phyloP scores from a whole-genome alignment of 192 early-diverging fungal genomes.

The Mortierella alpina region DNA sequence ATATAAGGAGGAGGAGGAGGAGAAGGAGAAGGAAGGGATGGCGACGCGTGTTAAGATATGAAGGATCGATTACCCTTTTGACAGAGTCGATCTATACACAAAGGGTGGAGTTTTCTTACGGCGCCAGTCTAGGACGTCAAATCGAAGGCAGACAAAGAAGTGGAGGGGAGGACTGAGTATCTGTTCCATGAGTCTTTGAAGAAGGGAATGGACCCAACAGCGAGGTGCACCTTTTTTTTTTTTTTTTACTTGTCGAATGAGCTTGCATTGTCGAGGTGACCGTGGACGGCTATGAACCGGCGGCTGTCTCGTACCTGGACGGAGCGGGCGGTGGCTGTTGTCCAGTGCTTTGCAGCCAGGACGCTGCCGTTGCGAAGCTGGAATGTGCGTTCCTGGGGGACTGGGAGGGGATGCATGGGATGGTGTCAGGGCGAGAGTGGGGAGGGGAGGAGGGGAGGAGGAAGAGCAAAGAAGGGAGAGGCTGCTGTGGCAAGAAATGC shows the following conservation, averaged over 20 bases:
- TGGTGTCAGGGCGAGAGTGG: background rate
- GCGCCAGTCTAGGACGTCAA: background rate
- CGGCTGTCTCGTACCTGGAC: constrained; percentile 1
- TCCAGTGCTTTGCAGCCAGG: constrained; percentile 23
- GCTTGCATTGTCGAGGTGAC: constrained; percentile 20
- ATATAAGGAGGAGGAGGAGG: too few relatives aligned
- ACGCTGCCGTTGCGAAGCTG: constrained; percentile 24
- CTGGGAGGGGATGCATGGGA: background rate
- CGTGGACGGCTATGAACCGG: constrained; percentile 28
- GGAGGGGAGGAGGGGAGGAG: background rate
- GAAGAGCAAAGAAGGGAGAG: background rate
- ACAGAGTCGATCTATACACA: background rate
- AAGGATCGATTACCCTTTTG: background rate
- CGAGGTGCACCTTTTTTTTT: too few relatives aligned
- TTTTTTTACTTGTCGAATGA: constrained; percentile 23
- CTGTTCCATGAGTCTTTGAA: too few relatives aligned
- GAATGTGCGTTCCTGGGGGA: constrained; percentile 21
- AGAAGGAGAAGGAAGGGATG: background rate
- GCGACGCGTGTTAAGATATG: background rate
- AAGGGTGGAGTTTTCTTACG: background rate
- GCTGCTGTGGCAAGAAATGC: background rate
- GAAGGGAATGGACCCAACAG: background rate
- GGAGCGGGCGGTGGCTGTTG: background rate
- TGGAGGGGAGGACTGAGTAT: background rate
- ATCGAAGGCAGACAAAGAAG: background rate